A percentile compares a stretch with the other conserved stretches of the same genome.
phyloP scores from a whole-genome alignment of 1,139 yeast species.

The Suzukiozyma palmioleophila region DNA sequence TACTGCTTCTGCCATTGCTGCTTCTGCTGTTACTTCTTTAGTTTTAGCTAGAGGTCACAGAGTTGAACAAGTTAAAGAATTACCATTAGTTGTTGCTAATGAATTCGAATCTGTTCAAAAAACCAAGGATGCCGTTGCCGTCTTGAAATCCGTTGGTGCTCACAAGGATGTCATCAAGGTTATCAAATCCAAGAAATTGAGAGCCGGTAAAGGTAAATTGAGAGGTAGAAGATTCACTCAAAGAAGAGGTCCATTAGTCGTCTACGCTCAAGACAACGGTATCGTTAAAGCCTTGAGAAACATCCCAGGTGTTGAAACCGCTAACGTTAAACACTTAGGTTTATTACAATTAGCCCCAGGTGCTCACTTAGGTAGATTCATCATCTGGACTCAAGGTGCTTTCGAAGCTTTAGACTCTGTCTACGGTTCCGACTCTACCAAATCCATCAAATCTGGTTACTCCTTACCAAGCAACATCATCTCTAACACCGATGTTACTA shows the following conservation, averaged over 20 bases:
- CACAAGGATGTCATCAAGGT: conserved; percentile 98
- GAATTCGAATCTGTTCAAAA: conserved; percentile 90
- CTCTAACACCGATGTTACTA: conserved; percentile 92
- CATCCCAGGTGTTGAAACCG: conserved; percentile 99
- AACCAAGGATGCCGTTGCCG: conserved; percentile 99
- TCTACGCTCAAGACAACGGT: conserved; percentile 98
- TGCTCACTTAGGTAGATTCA: conserved; percentile 99
- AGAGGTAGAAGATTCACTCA: conserved; percentile 99
- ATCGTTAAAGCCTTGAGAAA: conserved; percentile 98
- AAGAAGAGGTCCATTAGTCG: conserved; percentile 99
- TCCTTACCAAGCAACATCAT: conserved; percentile 90
- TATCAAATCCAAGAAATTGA: conserved; percentile 95
- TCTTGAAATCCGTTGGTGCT: conserved; percentile 98
- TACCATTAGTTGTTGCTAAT: conserved; percentile 95
- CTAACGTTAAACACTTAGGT: conserved; percentile 89
- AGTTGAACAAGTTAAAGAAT: conserved; percentile 96
- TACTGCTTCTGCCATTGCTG: conserved; percentile 99
- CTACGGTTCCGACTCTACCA: conserved; percentile 91
- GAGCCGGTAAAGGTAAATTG: conserved; percentile 99
- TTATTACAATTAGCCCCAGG: conserved; percentile 99
- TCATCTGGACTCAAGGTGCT: conserved; percentile 99
- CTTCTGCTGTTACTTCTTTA: conserved; percentile 97
- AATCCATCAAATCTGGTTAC: conserved; percentile 86
- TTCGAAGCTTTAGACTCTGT: conserved; percentile 94
- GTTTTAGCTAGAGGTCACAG: conserved; percentile 99